Evolutionary conservation across 345 rosid species (phyloP).

Genomic region (Acer yangbiense): DNA sequence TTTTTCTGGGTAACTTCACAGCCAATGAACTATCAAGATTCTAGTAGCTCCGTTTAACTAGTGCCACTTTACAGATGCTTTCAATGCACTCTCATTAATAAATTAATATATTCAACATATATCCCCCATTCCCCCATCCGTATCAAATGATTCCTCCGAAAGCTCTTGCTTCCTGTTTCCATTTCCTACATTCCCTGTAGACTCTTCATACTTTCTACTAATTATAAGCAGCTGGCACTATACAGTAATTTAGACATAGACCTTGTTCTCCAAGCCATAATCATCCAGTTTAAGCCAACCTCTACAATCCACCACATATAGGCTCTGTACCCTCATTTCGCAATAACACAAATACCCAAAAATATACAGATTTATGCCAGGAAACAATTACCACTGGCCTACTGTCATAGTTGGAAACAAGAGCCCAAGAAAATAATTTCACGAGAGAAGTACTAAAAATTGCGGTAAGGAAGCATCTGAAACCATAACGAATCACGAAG

Average conservation of each 20-base stretch:
- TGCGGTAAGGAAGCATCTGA: too few species aligned
- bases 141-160: too few species aligned
- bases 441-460: not conserved
- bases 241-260: not conserved
- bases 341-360: not conserved
- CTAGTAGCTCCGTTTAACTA: not conserved
- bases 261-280: not conserved
- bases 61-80: not conserved
- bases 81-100: not conserved
- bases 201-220: not conserved
- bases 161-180: too few species aligned
- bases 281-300: not conserved
- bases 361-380: not conserved
- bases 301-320: not conserved
- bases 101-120: too few species aligned
- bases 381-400: not conserved
- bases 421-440: not conserved
- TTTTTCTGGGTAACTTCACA: not conserved
- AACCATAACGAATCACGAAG: not conserved
- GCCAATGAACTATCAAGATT: not conserved
- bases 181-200: too few species aligned
- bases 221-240: not conserved
- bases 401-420: not conserved
- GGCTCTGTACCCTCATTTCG: not conserved
- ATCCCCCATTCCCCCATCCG: too few species aligned